Evolutionary conservation across 306 rosid species (phyloP), one percentile per base, ranked within the genome.

Genomic region (Adenanthera pavonina): DNA sequence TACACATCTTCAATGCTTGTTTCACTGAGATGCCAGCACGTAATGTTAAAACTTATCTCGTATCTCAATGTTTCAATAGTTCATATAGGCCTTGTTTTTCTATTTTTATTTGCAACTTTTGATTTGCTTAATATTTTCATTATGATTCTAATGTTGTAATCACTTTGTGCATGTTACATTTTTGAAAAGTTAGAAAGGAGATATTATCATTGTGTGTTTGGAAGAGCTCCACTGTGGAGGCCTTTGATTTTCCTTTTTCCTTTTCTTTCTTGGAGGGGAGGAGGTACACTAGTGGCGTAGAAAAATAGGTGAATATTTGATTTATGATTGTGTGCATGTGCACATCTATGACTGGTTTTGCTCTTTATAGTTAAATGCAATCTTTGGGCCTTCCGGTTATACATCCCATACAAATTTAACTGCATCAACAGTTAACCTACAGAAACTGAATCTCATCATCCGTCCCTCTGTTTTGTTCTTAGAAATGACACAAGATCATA

Each of bases 291-390:
- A 14, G 15, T 25, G 49, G 38, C 4, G 8, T 35, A 17, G 56
- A n/a, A 77, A 60, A 16, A 40, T 1, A 73, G 36, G 14, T 5
- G 49, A 14, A 48, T 56, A 60, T 76, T 34, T n/a, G 38, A 51
- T 82, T 83, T 72, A 43, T 72, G 51, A 30, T 52, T 30, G 52
- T 74, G 41, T 68, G 53, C 41, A n/a, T 71, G 66, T 61, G 38
- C 56, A 3, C 52, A 36, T 65, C 25, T 75, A 4, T 49, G 60
- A 48, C 35, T 10, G 66, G 57, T 78, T 56, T 48, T 13, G 71
- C 69, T 78, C 38, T 78, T 60, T 38, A 6, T 72, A 5, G 64
- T 48, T 56, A 70, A 60, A 76, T 70, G n/a, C 57, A 49, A 46
- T 48, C 48, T 52, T 7, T 70, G 44, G 51, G 38, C 57, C 83